Evolutionary conservation across 768 basidiomycete genomes (phyloP).

Genomic region (Artomyces pyxidatus): DNA sequence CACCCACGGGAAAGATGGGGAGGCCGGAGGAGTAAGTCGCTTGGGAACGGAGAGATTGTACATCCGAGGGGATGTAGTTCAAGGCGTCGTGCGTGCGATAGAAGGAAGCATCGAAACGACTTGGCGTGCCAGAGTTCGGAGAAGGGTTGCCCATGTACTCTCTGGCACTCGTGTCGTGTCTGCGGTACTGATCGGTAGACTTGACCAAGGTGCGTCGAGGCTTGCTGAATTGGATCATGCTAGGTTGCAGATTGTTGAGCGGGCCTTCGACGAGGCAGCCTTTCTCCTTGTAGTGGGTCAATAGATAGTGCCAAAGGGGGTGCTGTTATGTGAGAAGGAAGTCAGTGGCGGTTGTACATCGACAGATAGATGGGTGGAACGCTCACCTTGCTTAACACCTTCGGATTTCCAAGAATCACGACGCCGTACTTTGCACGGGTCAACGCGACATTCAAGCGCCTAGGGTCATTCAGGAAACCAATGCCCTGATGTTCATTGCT

Average conservation of each 20-base stretch:
- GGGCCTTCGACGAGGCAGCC: constrained; percentile 92
- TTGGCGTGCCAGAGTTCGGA: constrained; percentile 73
- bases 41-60: constrained; percentile 92
- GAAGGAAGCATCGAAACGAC: constrained; percentile 92
- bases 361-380: neutral
- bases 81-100: constrained; percentile 93
- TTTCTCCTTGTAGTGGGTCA: constrained; percentile 98
- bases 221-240: constrained; percentile 99
- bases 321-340: constrained; percentile 47
- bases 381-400: constrained; percentile 93
- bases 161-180: constrained; percentile 85
- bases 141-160: constrained; percentile 46
- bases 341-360: constrained; percentile 8
- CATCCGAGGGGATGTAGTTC: constrained; percentile 91
- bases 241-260: constrained; percentile 89
- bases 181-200: constrained; percentile 88
- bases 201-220: constrained; percentile 84
- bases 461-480: constrained; percentile 96
- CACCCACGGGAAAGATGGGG: constrained; percentile 67
- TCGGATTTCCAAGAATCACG: constrained; percentile 99
- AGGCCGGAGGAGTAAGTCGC: constrained; percentile 91
- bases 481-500: constrained; percentile 99
- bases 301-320: constrained; percentile 94
- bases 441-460: constrained; percentile 92
- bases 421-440: constrained; percentile 98